Percentiles rank a stretch among this genome's conserved stretches.
phyloP scores from a whole-genome alignment of 2,329 filamentous ascomycete species.

The Aaosphaeria arxii region DNA sequence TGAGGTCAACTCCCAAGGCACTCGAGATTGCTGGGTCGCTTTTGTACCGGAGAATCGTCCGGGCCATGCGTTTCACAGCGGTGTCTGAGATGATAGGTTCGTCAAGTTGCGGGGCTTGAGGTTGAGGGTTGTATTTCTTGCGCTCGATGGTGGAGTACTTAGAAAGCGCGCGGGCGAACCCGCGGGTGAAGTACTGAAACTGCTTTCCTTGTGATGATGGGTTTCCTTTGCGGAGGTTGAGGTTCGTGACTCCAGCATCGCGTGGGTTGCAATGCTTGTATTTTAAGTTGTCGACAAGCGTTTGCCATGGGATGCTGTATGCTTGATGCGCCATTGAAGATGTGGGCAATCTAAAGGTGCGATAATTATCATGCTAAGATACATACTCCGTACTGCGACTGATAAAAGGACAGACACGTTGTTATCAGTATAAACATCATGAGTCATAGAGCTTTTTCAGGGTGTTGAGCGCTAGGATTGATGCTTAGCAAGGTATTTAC shows the following conservation, averaged over 20 bases:
- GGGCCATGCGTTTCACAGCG: neutral
- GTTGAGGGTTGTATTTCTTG: conserved; percentile 4
- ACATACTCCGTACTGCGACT: no score
- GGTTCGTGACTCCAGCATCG: conserved; percentile 8
- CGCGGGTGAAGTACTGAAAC: conserved; percentile 8
- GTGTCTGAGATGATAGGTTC: conserved; percentile 8
- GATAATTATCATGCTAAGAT: no score
- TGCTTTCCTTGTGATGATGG: conserved; percentile 8
- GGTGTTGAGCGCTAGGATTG: no score
- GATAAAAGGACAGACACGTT: no score
- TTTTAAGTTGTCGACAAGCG: conserved; percentile 9
- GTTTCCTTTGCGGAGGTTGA: conserved; percentile 1
- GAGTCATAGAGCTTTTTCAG: no score
- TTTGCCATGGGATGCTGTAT: conserved; percentile 10
- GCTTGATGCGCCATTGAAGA: conserved; percentile 12
- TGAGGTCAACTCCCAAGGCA: no score
- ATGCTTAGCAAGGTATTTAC: no score
- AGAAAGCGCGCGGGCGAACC: conserved; percentile 4
- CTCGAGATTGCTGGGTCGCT: neutral
- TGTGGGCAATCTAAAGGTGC: no score
- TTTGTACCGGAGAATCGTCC: neutral
- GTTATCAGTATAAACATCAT: no score
- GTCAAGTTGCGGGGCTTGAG: neutral
- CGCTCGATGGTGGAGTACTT: conserved; percentile 4
- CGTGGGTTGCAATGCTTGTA: conserved; percentile 7